A percentile compares a stretch with the other conserved stretches of the same genome.
phyloP scores from a whole-genome alignment of 2,329 filamentous ascomycete species.

The Clonostachys solani region DNA sequence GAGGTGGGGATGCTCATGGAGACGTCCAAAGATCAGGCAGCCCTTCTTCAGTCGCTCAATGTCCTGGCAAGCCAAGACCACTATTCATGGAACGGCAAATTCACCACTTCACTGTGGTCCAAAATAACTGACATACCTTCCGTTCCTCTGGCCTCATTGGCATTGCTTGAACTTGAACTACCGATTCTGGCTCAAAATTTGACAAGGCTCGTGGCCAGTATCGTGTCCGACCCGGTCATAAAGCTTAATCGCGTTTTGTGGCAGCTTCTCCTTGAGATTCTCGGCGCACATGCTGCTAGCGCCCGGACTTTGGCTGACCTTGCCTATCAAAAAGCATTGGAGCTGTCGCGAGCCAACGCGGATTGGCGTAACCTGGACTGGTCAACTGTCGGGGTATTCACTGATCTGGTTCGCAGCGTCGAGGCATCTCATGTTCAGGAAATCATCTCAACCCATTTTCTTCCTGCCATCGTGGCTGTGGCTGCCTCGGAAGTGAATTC shows the following conservation, averaged over 20 bases:
- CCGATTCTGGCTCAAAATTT: slow-evolving; percentile 55
- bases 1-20: slow-evolving; percentile 22
- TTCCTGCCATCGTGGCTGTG: slow-evolving; percentile 40
- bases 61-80: slow-evolving; percentile 33
- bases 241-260: slow-evolving; percentile 44
- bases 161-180: slow-evolving; percentile 61
- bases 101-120: slow-evolving; percentile 42
- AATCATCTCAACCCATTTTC: slow-evolving; percentile 34
- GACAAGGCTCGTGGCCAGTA: slow-evolving; percentile 39
- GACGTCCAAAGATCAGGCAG: neutral
- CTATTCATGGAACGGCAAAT: slow-evolving; percentile 33
- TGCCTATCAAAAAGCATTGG: slow-evolving; percentile 14
- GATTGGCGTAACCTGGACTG: neutral
- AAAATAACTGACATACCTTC: slow-evolving; percentile 46
- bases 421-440: slow-evolving; percentile 28
- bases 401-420: slow-evolving; percentile 12
- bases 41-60: slow-evolving; percentile 39
- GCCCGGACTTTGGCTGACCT: slow-evolving; percentile 19
- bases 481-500: slow-evolving; percentile 14
- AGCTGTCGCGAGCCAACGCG: slow-evolving; percentile 3
- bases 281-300: slow-evolving; percentile 29
- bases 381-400: neutral
- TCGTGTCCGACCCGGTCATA: slow-evolving; percentile 43
- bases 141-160: slow-evolving; percentile 55
- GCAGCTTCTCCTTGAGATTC: slow-evolving; percentile 35